Evolutionary conservation across 2,329 filamentous ascomycete species (phyloP), one percentile per base, ranked within the genome.

Genomic region (Balansia obtecta): DNA sequence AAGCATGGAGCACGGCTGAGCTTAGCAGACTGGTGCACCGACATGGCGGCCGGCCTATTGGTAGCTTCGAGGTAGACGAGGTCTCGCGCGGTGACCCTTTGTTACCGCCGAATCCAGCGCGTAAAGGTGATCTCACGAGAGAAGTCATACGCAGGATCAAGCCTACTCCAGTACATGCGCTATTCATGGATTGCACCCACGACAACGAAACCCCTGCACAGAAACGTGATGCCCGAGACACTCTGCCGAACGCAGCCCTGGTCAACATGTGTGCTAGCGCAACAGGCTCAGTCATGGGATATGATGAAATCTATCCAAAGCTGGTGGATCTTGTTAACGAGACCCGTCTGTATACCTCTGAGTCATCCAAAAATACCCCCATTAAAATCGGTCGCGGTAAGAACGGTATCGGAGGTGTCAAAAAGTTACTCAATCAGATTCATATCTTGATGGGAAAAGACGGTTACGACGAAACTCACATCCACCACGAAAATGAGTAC

Each of bases 161-260:
- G 57, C 83, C 86, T n/a, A 86, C 82, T 3, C 88, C 90, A 4
- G 85, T 97, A 0, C 90, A 95, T 57, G 93, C 91, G 1, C 72
- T 98, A 1, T 96, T 98, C 68, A 97, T 97, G 89, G 94, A 98
- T 65, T 98, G 94, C 67, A 98, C 94, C 0, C 93, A 98, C 65
- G 93, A 98, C 69, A 98, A 98, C 60, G 91, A 98, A 69, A 86
- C 88, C 2, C 93, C 93, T 0, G 88, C 91, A 1, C 91, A 98
- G 67, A 96, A 96, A 68, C 80, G 94, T 40, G 90, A 96, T 64
- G 90, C 90, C 48, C 81, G 89, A 53, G 94, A 98, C 63, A 97
- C 93, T 0, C 75, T 98, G 10, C 87, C 94, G 8, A 97, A 94
- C 61, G 90, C 91, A 46, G 93, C 93, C 5, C 75, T 98, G 4